Evolutionary conservation across 2,329 filamentous ascomycete species (phyloP).

Genomic region (Trichoderma simmonsii): DNA sequence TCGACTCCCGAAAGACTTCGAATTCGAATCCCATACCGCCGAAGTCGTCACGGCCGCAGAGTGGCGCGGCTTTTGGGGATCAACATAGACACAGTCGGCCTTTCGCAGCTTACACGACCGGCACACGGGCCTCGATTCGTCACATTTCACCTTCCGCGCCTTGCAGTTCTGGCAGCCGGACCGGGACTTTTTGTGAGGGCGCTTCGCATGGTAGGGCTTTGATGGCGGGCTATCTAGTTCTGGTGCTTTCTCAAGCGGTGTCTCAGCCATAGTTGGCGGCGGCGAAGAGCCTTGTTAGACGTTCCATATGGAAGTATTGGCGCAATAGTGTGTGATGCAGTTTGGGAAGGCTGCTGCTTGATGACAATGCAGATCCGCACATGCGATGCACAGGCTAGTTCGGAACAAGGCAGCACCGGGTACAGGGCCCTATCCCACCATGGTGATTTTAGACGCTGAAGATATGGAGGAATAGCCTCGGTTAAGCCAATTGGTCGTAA

Average conservation of each 20-base stretch:
- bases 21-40: background rate
- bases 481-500: background rate
- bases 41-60: background rate
- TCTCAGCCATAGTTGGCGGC: slow-evolving; percentile 10
- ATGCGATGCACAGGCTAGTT: background rate
- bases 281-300: background rate
- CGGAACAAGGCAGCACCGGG: background rate
- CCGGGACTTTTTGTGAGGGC: slow-evolving; percentile 55
- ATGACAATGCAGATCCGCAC: background rate
- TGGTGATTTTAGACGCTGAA: background rate
- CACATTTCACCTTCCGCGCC: slow-evolving; percentile 53
- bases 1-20: background rate
- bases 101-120: slow-evolving; percentile 47
- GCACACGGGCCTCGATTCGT: slow-evolving; percentile 50
- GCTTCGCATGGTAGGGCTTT: slow-evolving; percentile 41
- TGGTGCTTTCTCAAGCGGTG: background rate
- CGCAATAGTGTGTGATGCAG: background rate
- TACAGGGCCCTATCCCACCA: background rate
- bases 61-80: background rate
- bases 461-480: background rate
- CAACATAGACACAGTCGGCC: slow-evolving; percentile 47
- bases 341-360: background rate
- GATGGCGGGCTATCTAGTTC: background rate
- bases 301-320: slow-evolving; percentile 2
- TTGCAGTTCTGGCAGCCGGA: slow-evolving; percentile 55